Percentiles rank a stretch among this genome's conserved stretches.
phyloP scores from a whole-genome alignment of 768 basidiomycete genomes.

The Leccinum longicurvipes region DNA sequence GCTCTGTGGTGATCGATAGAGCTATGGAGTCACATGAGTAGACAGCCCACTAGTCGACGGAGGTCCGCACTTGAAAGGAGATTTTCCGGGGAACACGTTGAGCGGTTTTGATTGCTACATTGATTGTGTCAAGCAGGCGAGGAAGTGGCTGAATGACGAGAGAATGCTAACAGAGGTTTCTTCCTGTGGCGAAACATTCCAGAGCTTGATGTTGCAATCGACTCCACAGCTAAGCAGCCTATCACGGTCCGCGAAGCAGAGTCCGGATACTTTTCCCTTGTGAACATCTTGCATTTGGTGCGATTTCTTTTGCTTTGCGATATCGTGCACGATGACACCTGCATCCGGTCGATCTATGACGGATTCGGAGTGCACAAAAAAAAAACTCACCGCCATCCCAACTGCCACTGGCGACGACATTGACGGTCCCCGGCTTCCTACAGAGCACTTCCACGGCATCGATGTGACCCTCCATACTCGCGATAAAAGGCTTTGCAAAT shows the following conservation, averaged over 20 bases:
- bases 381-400: constrained; percentile 86
- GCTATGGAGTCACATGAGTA: constrained; percentile 38
- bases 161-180: constrained; percentile 36
- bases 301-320: constrained; percentile 54
- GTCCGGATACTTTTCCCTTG: constrained; percentile 80
- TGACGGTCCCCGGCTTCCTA: constrained; percentile 68
- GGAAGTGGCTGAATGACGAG: background rate
- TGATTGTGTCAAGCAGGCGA: constrained; percentile 8
- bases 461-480: constrained; percentile 84
- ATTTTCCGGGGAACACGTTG: constrained; percentile 79
- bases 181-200: constrained; percentile 49
- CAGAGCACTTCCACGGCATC: constrained; percentile 90
- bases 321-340: constrained; percentile 87
- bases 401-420: constrained; percentile 83
- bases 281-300: constrained; percentile 67
- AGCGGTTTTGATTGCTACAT: constrained; percentile 52
- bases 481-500: constrained; percentile 97
- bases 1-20: constrained; percentile 92
- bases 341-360: background rate
- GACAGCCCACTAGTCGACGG: background rate
- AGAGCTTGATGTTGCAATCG: constrained; percentile 80
- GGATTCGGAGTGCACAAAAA: background rate
- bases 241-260: constrained; percentile 67
- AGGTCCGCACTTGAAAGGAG: constrained; percentile 77
- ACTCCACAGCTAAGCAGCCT: constrained; percentile 76